Evolutionary conservation across 129 eudicot genomes (phyloP).

Genomic region (Chrysanthemum seticuspe): DNA sequence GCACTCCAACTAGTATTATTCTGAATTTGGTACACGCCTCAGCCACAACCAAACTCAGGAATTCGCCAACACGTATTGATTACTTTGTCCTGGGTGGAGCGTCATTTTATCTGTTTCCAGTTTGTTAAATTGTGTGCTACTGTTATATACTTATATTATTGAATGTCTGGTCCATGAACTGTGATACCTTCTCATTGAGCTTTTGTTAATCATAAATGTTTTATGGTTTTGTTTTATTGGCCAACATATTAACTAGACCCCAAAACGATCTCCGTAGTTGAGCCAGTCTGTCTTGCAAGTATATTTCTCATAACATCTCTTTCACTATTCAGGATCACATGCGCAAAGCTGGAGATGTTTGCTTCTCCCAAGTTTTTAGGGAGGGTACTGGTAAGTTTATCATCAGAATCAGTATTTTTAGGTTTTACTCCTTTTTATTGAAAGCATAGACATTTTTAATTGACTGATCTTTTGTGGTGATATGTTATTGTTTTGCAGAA

Average conservation of each 20-base stretch:
- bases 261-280: background rate
- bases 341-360: slow-evolving; percentile 90
- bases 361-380: slow-evolving; percentile 80
- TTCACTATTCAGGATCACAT: slow-evolving; percentile 60
- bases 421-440: background rate
- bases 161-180: no score
- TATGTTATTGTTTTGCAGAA: slow-evolving; percentile 40
- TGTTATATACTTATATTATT: no score
- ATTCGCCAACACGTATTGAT: no score
- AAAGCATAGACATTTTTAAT: slow-evolving; percentile 4
- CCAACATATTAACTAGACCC: background rate
- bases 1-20: no score
- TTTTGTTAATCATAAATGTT: background rate
- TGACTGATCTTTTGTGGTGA: slow-evolving; percentile 19
- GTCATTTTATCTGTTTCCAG: no score
- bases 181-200: background rate
- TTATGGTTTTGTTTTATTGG: background rate
- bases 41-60: no score
- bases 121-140: no score
- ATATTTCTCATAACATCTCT: background rate
- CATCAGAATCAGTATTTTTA: slow-evolving; percentile 4
- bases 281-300: slow-evolving; percentile 9
- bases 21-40: no score
- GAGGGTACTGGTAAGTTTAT: slow-evolving; percentile 70
- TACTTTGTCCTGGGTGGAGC: no score